Conservation (phyloP, 208 protist genomes). For the Herpetomonas samuelpessoai region DNA sequence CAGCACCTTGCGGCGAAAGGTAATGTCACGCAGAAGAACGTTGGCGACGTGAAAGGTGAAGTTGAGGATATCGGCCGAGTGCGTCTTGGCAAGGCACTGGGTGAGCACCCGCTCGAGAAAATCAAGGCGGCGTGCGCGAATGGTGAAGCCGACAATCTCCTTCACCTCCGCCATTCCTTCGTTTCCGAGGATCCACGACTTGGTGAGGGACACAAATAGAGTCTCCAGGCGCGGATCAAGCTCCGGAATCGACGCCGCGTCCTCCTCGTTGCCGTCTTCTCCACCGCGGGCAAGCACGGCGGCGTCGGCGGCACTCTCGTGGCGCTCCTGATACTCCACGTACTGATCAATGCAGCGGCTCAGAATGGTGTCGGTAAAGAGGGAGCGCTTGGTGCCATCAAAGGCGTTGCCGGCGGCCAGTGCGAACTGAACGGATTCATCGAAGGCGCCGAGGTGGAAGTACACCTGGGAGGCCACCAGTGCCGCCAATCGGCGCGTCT, state of each 20-base stretch:
- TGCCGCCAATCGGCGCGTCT: conserved; percentile 81
- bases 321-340: conserved; percentile 72
- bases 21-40: conserved; percentile 81
- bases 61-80: conserved; percentile 86
- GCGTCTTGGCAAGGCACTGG: conserved; percentile 52
- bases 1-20: conserved; percentile 85
- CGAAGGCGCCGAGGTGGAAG: conserved; percentile 97
- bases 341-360: conserved; percentile 96
- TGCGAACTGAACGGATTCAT: conserved; percentile 94
- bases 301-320: conserved; percentile 16
- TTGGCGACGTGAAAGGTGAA: conserved; percentile 90
- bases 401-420: conserved; percentile 95
- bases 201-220: conserved; percentile 76
- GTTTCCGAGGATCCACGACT: conserved; percentile 74
- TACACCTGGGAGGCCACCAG: conserved; percentile 96
- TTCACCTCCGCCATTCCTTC: conserved; percentile 58
- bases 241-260: conserved; percentile 23
- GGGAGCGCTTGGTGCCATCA: conserved; percentile 76
- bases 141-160: conserved; percentile 90
- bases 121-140: conserved; percentile 80
- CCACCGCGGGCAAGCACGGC: neutral
- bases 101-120: conserved; percentile 83
- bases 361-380: conserved; percentile 90
- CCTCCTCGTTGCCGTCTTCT: conserved; percentile 1
- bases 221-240: conserved; percentile 80